These are phyloP conservation scores for Bremia lactucae DNA, from an alignment of 352 stramenopile species.

Conservation along the genomic window DNA sequence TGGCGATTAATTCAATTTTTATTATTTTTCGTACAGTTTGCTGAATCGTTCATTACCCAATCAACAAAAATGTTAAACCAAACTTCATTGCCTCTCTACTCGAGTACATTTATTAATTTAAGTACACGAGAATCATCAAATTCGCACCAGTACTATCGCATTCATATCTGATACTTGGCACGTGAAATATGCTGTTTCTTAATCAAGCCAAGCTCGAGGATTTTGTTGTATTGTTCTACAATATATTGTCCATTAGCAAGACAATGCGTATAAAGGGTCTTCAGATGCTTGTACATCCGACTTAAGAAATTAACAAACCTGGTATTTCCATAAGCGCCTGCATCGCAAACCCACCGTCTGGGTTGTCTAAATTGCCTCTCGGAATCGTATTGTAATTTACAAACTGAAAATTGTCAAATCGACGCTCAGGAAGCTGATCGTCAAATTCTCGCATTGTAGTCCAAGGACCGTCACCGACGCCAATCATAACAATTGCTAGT, in stretches of 20 bases:
- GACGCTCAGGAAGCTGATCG: constrained; percentile 45
- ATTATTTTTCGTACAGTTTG: no score
- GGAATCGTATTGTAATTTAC: constrained; percentile 65
- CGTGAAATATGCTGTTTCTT: constrained; percentile 8
- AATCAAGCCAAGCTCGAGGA: constrained; percentile 36
- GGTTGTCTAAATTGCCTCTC: constrained; percentile 23
- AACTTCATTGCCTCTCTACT: no score
- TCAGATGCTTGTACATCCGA: constrained; percentile 28
- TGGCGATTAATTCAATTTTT: no score
- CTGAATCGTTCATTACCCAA: no score
- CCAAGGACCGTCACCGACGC: constrained; percentile 71
- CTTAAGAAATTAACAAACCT: constrained; percentile 25
- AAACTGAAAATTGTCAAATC: constrained; percentile 82
- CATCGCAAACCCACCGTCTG: constrained; percentile 32
- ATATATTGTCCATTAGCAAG: not conserved
- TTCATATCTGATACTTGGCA: no score
- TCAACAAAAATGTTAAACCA: no score
- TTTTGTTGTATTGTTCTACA: constrained; percentile 51
- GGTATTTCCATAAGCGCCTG: constrained; percentile 37
- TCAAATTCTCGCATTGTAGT: constrained; percentile 72
- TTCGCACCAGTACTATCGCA: no score
- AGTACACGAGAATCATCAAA: no score
- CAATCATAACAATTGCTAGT: constrained; percentile 52
- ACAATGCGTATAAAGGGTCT: not conserved
- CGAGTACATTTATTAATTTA: no score